Percentiles rank a stretch among this genome's conserved stretches.
These are phyloP conservation scores for Cyclotella sp. DNA, from an alignment of 108 stramenopile genomes.

Conservation along the genomic window DNA sequence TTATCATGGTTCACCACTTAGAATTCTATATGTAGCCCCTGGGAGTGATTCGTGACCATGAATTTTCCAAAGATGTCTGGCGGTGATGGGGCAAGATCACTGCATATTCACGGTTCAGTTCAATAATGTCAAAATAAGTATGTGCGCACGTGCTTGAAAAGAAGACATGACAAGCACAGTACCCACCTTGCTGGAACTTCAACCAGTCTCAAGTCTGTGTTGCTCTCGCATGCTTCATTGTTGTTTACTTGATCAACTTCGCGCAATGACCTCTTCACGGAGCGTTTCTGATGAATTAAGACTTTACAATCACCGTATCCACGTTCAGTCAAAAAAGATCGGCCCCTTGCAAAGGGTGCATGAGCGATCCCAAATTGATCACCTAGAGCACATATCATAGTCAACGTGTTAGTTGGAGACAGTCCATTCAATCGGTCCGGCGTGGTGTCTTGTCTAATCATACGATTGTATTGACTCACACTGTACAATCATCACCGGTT, in stretches of 20 bases:
- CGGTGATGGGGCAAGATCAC: constrained; percentile 44
- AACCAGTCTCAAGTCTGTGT: constrained; percentile 8
- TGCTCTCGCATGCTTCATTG: constrained; percentile 11
- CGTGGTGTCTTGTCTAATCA: too few species aligned
- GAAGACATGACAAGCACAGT: constrained; percentile 3
- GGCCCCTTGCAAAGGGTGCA: constrained; percentile 83
- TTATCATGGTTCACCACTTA: neutral
- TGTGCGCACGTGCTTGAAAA: neutral
- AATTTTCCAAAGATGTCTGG: constrained; percentile 50
- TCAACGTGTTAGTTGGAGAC: too few species aligned
- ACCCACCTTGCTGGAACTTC: constrained; percentile 23
- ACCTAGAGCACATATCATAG: too few species aligned
- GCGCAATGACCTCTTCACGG: neutral
- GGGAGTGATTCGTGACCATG: constrained; percentile 24
- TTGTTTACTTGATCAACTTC: too few species aligned
- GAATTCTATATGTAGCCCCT: constrained; percentile 34
- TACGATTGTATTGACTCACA: constrained; percentile 4
- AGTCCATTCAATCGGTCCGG: too few species aligned
- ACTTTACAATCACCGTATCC: constrained; percentile 67
- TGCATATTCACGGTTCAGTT: neutral
- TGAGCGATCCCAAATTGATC: constrained; percentile 90
- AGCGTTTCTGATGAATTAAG: constrained; percentile 55
- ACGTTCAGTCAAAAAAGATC: constrained; percentile 78
- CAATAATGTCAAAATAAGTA: neutral
- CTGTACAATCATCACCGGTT: constrained; percentile 64